Percentiles rank a stretch among this genome's conserved stretches.
Evolutionary conservation across 208 protist species (phyloP).

Genomic region (Leishmania braziliensis): DNA sequence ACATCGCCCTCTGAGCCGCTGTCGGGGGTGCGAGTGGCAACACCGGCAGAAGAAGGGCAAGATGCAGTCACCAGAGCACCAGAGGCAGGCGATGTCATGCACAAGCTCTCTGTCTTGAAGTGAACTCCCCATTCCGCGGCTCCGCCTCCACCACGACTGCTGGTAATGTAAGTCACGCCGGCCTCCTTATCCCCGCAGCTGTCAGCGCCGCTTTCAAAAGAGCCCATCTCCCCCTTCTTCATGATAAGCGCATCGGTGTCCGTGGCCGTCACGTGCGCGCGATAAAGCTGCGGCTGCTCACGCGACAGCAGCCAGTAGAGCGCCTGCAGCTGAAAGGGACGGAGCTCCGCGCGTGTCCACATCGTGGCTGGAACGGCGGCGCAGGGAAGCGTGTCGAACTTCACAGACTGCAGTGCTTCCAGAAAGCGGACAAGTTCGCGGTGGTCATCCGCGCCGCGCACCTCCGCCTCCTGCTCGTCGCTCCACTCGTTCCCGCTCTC

Average conservation of each 20-base stretch:
- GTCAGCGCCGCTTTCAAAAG: not conserved
- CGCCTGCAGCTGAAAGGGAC: constrained; percentile 65
- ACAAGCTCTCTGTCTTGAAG: not conserved
- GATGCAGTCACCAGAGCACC: not conserved
- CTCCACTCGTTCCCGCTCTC: constrained; percentile 29
- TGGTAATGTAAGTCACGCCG: not conserved
- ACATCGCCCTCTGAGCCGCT: not conserved
- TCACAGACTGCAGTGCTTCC: constrained; percentile 44
- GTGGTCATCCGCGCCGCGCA: constrained; percentile 25
- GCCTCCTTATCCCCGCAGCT: not conserved
- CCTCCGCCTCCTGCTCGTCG: constrained; percentile 16
- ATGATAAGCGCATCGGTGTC: not conserved
- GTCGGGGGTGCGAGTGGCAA: not conserved
- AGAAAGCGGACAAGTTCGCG: constrained; percentile 52
- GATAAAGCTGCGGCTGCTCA: constrained; percentile 19
- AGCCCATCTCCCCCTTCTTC: not conserved
- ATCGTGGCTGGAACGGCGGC: constrained; percentile 51
- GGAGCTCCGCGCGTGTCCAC: constrained; percentile 37
- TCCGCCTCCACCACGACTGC: not conserved
- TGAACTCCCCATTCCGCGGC: not conserved
- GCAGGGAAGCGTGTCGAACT: constrained; percentile 47
- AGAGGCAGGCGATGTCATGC: not conserved
- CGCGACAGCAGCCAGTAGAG: constrained; percentile 63
- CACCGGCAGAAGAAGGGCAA: not conserved
- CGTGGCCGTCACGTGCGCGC: not conserved